Base-by-base conservation (phyloP, 1,284 basidiomycete genomes). In the Stygiomarasmius scandens region DNA sequence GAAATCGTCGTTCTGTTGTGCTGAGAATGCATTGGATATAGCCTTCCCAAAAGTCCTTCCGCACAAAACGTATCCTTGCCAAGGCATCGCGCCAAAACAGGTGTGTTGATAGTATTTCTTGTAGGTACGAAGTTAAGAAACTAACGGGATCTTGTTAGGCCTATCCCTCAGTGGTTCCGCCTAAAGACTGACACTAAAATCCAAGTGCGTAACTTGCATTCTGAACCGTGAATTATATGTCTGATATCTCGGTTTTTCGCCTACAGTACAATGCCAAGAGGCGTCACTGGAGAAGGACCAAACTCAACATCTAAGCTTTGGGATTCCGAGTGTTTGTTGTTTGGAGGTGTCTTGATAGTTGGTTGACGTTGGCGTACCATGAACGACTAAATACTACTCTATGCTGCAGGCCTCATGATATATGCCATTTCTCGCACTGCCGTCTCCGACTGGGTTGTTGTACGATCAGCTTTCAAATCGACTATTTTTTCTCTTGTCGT, bases 31-130 rank as follows among this genome's bases (percentile, higher is more conserved):
- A n/a, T n/a, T n/a, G 29, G 12, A 32, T 41, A 29, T 67, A 95
- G 96, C 96, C 96, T 77, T 98, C 95, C 74, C 93, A 98, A 87
- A 98, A 98, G 83, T 87, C 93, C 63, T 98, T 98, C 89, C 86
- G 92, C 72, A 94, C 90, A 71, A 97, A 99, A 86, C 89, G 90
- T 75, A 96, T 90, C 74, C 93, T 99, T 68, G 95, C 96, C 72
- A 98, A 98, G 88, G 95, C 95, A 63, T 77, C 84, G 61, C 88
- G 93, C 73, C 95, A 96, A 85, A 99, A 99, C 86, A 87, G 96
- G 93, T 95, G 69, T 66, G 86, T 76, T 58, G 20, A 27, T n/a
- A 14, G 6, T 38, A 27, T 55, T 24, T 54, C n/a, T 29, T 62
- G 22, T 55, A 1, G 9, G 20, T 5, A 24, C 45, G 29, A 12